Percentiles rank a stretch among this genome's conserved stretches.
phyloP scores from a whole-genome alignment of 371 early-diverging fungal genomes.

The Mortierella sp. region DNA sequence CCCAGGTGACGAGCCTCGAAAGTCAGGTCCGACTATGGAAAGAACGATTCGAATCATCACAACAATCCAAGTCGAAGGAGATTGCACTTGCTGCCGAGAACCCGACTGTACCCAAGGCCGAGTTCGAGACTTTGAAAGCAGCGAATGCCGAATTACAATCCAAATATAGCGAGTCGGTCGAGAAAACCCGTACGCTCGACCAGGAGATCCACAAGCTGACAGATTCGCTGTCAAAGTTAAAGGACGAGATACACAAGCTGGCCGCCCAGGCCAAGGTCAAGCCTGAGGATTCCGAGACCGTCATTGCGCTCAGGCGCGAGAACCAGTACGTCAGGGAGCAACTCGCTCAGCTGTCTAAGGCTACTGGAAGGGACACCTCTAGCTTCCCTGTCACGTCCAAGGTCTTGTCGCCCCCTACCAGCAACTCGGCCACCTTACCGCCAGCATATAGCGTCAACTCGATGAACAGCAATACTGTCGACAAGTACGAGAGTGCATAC shows the following conservation, averaged over 20 bases:
- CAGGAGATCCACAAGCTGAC: conserved; percentile 75
- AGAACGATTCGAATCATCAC: conserved; percentile 74
- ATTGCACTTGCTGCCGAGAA: conserved; percentile 65
- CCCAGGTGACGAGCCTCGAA: conserved; percentile 74
- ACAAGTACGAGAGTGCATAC: conserved; percentile 51
- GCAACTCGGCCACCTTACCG: conserved; percentile 60
- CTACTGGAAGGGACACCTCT: conserved; percentile 42
- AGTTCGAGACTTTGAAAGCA: conserved; percentile 69
- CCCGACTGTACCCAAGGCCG: conserved; percentile 68
- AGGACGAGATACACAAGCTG: conserved; percentile 80
- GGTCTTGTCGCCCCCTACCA: conserved; percentile 50
- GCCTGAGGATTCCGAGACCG: conserved; percentile 58
- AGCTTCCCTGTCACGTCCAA: conserved; percentile 45
- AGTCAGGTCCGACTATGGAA: conserved; percentile 75
- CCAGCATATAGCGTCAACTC: conserved; percentile 14
- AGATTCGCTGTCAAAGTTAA: conserved; percentile 70
- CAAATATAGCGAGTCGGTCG: conserved; percentile 62
- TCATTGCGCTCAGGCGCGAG: conserved; percentile 55
- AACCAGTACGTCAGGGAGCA: conserved; percentile 59
- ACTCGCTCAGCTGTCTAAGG: conserved; percentile 59
- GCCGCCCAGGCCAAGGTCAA: conserved; percentile 61
- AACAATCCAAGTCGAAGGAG: conserved; percentile 63
- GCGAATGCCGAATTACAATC: conserved; percentile 65
- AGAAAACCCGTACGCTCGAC: conserved; percentile 77
- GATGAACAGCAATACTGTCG: conserved; percentile 46